Conservation (phyloP, 164 flowering plant species). For the Kalanchoe fedtschenkoi region DNA sequence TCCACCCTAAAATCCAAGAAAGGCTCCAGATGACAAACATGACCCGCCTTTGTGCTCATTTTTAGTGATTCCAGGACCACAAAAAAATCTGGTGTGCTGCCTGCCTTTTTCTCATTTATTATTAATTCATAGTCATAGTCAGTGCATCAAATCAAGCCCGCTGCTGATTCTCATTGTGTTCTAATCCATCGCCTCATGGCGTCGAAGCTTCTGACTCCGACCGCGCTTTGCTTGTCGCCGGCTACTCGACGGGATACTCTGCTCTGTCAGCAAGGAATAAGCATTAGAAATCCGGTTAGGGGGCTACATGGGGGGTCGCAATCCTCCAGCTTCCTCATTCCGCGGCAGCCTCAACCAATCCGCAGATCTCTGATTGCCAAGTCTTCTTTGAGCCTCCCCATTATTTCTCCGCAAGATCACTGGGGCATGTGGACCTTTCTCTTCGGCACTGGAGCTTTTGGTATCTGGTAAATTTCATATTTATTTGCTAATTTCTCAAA, state of each 20-base stretch:
- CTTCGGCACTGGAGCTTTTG: constrained; percentile 68
- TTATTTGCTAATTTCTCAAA: no score
- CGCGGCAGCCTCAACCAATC: constrained; percentile 2
- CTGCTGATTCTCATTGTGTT: no score
- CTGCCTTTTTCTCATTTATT: no score
- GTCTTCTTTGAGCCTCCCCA: constrained; percentile 42
- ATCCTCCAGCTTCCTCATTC: constrained; percentile 1
- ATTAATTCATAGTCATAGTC: no score
- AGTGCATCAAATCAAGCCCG: no score
- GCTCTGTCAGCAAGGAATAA: not conserved
- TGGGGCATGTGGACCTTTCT: constrained; percentile 95
- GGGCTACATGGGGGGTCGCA: not conserved
- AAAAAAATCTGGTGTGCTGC: no score
- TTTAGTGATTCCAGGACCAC: no score
- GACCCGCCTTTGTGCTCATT: no score
- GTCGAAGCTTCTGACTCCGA: constrained; percentile 11
- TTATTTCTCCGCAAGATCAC: constrained; percentile 65
- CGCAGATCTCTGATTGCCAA: constrained; percentile 17
- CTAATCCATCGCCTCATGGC: no score
- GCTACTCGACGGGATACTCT: constrained; percentile 8
- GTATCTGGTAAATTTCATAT: constrained; percentile 51
- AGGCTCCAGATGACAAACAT: no score
- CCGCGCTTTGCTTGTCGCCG: not conserved
- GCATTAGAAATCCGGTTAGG: not conserved
- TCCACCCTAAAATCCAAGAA: no score